phyloP scores from a whole-genome alignment of 768 basidiomycete species.

The Suillus placidus region DNA sequence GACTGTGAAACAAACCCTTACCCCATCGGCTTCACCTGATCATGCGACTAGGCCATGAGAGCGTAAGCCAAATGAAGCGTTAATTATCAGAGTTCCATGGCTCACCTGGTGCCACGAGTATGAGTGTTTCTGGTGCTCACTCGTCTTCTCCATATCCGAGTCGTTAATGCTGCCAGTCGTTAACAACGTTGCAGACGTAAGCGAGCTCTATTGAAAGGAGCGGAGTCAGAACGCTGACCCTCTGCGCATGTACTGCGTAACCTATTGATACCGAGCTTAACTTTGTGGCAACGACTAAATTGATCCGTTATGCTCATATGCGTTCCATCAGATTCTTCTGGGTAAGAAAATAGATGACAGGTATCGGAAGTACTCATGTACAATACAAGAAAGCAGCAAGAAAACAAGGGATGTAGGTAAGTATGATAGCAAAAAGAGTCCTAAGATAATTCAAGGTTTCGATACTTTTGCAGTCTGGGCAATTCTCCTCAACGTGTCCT shows the following conservation, averaged over 20 bases:
- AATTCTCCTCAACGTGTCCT: slow-evolving; percentile 77
- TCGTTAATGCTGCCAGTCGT: slow-evolving; percentile 15
- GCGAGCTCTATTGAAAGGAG: slow-evolving; percentile 17
- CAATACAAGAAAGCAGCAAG: slow-evolving; percentile 28
- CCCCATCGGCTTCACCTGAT: slow-evolving; percentile 56
- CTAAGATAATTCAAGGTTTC: slow-evolving; percentile 24
- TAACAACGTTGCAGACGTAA: slow-evolving; percentile 16
- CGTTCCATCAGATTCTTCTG: background rate
- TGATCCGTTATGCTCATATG: background rate
- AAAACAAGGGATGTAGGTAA: slow-evolving; percentile 7
- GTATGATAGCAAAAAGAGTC: slow-evolving; percentile 7
- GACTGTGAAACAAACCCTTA: slow-evolving; percentile 17
- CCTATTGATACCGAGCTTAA: slow-evolving; percentile 5
- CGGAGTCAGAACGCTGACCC: slow-evolving; percentile 37
- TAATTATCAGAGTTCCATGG: slow-evolving; percentile 21
- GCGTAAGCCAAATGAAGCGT: slow-evolving; percentile 4
- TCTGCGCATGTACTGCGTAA: slow-evolving; percentile 8
- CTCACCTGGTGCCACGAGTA: slow-evolving; percentile 89
- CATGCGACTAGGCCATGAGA: slow-evolving; percentile 65
- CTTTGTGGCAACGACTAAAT: slow-evolving; percentile 3
- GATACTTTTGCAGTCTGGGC: slow-evolving; percentile 49
- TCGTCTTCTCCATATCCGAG: slow-evolving; percentile 25
- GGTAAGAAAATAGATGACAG: slow-evolving; percentile 19
- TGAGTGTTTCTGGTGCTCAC: slow-evolving; percentile 38
- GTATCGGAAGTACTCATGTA: slow-evolving; percentile 21